Evolutionary conservation across 805 yeast genomes (phyloP), one percentile per base, ranked within the genome.

Genomic region (Dipodascopsis tothii): DNA sequence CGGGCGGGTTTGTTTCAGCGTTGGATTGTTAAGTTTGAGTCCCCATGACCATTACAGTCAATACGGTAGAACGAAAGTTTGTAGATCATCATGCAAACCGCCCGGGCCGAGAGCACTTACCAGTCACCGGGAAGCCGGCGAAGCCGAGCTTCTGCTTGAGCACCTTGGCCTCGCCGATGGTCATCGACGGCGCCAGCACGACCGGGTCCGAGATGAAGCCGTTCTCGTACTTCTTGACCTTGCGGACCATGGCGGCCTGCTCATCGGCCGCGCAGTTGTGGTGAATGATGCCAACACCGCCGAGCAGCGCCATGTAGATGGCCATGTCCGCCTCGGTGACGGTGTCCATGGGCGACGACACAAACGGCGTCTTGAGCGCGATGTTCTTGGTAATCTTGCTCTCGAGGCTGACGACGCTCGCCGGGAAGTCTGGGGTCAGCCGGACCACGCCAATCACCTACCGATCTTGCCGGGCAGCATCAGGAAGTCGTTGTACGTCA

Each of bases 1-100:
- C 30, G 14, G 14, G 14, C 11, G 11, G 30, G 9, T 16, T 7
- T 11, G 14, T 33, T 33, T 35, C 14, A 37, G 34, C 37, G 35
- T 47, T 46, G 42, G 51, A 47, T 5, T 39, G 33, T 25, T 35
- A 33, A 21, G 5, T 48, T n/a, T n/a, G 7, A 14, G 30, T 50
- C 54, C 54, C 46, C 54, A 50, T 41, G 54, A 50, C 54, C 48
- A 37, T 40, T 22, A 48, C 49, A 49, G 54, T 48, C 52, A 68
- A 63, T 60, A 81, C 96, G 95, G 97, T 81, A 90, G 98, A 90
- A 90, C 97, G 98, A 90, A 90, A 90, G 97, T 90, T 87, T 17
- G 37, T 33, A 40, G 40, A 35, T 40, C 65, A 60, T 58, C 57
- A 50, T 53, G 41, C 20, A 16, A 27, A 22, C 16, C 3, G 22